These are phyloP conservation scores for Blastobotrys persicus DNA, from an alignment of 1,139 yeast genomes.

Conservation along the genomic window DNA sequence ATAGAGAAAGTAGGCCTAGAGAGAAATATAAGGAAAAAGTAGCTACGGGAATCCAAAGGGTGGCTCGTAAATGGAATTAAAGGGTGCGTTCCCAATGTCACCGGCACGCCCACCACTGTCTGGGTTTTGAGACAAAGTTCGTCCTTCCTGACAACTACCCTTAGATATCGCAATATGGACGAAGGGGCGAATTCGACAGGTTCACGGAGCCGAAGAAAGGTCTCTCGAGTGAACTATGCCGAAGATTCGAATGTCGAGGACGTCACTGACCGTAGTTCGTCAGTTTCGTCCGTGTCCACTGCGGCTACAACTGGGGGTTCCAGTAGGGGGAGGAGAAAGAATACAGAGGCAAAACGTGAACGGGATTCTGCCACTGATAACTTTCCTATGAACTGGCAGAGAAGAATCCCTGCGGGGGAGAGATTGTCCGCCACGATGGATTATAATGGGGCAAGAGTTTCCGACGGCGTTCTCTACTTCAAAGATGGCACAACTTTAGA, in stretches of 20 bases:
- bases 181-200: conserved; percentile 4
- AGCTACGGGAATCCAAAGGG: neutral
- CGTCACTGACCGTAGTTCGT: conserved; percentile 1
- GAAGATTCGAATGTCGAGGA: conserved; percentile 24
- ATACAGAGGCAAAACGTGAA: conserved; percentile 8
- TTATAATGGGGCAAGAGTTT: conserved; percentile 42
- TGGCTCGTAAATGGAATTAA: too few relatives aligned
- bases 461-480: conserved; percentile 37
- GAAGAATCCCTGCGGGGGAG: conserved; percentile 30
- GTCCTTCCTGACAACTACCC: conserved; percentile 5
- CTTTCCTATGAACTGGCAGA: conserved; percentile 40
- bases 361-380: conserved; percentile 12
- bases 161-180: conserved; percentile 7
- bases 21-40: neutral
- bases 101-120: neutral
- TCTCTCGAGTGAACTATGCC: conserved; percentile 33
- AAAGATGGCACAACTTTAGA: conserved; percentile 36
- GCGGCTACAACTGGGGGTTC: conserved; percentile 10
- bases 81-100: neutral
- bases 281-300: neutral
- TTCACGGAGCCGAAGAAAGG: conserved; percentile 28
- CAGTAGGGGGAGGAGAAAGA: neutral
- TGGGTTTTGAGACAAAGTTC: conserved; percentile 9
- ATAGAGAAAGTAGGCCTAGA: too few relatives aligned
- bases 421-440: conserved; percentile 36